phyloP scores from a whole-genome alignment of 495 filamentous ascomycete species.

The Massariosphaeria phaeospora region DNA sequence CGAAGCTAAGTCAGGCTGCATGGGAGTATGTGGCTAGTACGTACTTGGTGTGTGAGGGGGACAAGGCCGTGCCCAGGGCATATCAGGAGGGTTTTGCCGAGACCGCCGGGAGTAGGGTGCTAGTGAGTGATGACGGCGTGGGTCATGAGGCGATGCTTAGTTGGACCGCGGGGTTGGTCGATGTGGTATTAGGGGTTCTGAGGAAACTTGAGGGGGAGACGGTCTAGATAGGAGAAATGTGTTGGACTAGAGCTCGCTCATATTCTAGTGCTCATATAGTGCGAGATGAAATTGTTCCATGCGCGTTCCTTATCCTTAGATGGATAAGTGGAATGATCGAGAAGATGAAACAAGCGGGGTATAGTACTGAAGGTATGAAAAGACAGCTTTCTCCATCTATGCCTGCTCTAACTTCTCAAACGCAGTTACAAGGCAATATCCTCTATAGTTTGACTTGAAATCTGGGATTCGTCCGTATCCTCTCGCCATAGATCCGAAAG shows the following conservation, averaged over 20 bases:
- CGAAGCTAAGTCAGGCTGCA: slow-evolving; percentile 27
- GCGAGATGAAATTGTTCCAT: too few relatives aligned
- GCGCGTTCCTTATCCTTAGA: too few relatives aligned
- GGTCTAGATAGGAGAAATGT: too few relatives aligned
- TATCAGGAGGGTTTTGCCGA: slow-evolving; percentile 35
- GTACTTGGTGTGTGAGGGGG: slow-evolving; percentile 38
- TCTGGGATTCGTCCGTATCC: slow-evolving; percentile 38
- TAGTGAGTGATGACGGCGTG: slow-evolving; percentile 32
- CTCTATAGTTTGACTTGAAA: slow-evolving; percentile 38
- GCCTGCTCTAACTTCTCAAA: too few relatives aligned
- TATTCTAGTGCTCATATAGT: too few relatives aligned
- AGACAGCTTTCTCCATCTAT: too few relatives aligned
- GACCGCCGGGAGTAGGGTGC: slow-evolving; percentile 17
- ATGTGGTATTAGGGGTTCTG: background rate
- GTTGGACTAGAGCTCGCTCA: too few relatives aligned
- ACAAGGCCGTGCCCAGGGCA: slow-evolving; percentile 20
- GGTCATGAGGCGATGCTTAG: slow-evolving; percentile 39
- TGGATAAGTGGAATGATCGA: too few relatives aligned
- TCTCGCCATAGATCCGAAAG: slow-evolving; percentile 38
- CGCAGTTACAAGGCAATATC: too few relatives aligned
- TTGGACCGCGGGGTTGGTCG: slow-evolving; percentile 24
- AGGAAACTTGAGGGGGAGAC: background rate
- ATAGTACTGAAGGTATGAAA: too few relatives aligned
- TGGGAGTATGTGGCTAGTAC: slow-evolving; percentile 38
- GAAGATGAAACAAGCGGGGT: too few relatives aligned